A percentile compares a stretch with the other conserved stretches of the same genome.
These are phyloP conservation scores for Saccharomycopsis fodiens DNA, from an alignment of 805 yeast genomes.

Conservation along the genomic window DNA sequence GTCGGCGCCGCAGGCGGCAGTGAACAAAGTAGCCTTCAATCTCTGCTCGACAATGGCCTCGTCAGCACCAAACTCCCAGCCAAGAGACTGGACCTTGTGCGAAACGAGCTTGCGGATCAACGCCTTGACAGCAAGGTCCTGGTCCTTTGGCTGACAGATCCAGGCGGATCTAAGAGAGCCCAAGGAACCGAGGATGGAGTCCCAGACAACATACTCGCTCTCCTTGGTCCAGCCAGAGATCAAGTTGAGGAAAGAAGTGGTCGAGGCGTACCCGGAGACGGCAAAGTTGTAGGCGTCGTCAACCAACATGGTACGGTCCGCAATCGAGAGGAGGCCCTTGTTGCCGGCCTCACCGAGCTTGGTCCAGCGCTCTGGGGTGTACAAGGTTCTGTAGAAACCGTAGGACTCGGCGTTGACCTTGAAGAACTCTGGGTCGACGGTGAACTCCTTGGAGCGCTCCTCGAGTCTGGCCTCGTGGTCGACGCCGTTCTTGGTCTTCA, in stretches of 20 bases:
- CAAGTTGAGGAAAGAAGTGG: slow-evolving; percentile 52
- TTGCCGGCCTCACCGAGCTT: slow-evolving; percentile 57
- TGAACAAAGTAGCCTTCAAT: slow-evolving; percentile 57
- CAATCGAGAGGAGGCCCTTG: slow-evolving; percentile 53
- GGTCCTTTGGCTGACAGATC: slow-evolving; percentile 42
- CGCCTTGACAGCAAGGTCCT: slow-evolving; percentile 39
- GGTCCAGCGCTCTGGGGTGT: slow-evolving; percentile 60
- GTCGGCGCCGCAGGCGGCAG: slow-evolving; percentile 48
- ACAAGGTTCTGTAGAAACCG: slow-evolving; percentile 70
- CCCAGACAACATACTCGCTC: slow-evolving; percentile 61
- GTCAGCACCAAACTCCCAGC: slow-evolving; percentile 51
- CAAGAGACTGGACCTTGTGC: slow-evolving; percentile 46
- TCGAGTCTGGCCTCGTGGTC: slow-evolving; percentile 53
- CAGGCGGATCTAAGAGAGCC: slow-evolving; percentile 44
- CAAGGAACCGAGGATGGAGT: slow-evolving; percentile 44
- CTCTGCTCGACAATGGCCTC: slow-evolving; percentile 58
- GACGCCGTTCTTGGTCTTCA: slow-evolving; percentile 49
- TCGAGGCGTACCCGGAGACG: slow-evolving; percentile 59
- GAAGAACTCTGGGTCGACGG: slow-evolving; percentile 42
- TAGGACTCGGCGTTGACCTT: slow-evolving; percentile 68
- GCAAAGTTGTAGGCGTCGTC: slow-evolving; percentile 75
- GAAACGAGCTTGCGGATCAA: slow-evolving; percentile 50
- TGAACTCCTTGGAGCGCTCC: slow-evolving; percentile 39
- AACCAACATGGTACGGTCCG: slow-evolving; percentile 72
- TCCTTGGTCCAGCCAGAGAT: slow-evolving; percentile 55